These are phyloP conservation scores for Exidia glandulosa DNA, from an alignment of 768 basidiomycete genomes.

Conservation along the genomic window DNA sequence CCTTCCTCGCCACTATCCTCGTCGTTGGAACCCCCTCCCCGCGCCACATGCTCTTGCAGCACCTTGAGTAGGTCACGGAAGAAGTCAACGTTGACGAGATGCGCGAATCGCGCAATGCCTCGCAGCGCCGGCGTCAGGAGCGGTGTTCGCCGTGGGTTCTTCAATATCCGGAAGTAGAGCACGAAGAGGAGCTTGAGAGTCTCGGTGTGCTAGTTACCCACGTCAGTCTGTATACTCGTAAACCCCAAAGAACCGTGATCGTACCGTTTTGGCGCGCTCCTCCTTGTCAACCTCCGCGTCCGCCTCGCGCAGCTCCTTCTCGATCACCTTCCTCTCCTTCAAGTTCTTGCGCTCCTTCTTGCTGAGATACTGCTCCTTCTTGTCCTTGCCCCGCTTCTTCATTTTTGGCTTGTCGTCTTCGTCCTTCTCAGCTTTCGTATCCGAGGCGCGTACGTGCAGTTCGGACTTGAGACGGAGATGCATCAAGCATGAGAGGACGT, in stretches of 20 bases:
- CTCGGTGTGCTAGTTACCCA: conserved; percentile 73
- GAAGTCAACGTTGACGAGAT: conserved; percentile 96
- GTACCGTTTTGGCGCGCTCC: conserved; percentile 69
- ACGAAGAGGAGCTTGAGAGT: conserved; percentile 95
- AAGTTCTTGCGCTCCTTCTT: conserved; percentile 81
- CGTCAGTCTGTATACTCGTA: background rate
- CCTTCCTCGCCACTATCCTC: conserved; percentile 28
- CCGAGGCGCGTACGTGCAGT: conserved; percentile 67
- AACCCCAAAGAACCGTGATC: conserved; percentile 19
- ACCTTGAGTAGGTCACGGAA: conserved; percentile 91
- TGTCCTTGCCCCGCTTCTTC: conserved; percentile 39
- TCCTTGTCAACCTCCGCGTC: conserved; percentile 90
- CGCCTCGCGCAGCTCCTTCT: conserved; percentile 87
- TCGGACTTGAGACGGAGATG: conserved; percentile 82
- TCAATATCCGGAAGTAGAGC: conserved; percentile 91
- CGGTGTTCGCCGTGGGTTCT: conserved; percentile 65
- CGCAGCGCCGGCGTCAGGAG: conserved; percentile 80
- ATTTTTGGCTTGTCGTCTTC: conserved; percentile 20
- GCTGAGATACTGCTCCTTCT: conserved; percentile 66
- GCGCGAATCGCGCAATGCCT: conserved; percentile 88
- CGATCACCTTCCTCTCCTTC: conserved; percentile 83
- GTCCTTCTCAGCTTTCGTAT: conserved; percentile 48
- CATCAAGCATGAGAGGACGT: conserved; percentile 74
- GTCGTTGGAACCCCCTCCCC: conserved; percentile 23
- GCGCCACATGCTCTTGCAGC: conserved; percentile 56